phyloP scores from a whole-genome alignment of 192 early-diverging fungal genomes.

The Backusella sp. region DNA sequence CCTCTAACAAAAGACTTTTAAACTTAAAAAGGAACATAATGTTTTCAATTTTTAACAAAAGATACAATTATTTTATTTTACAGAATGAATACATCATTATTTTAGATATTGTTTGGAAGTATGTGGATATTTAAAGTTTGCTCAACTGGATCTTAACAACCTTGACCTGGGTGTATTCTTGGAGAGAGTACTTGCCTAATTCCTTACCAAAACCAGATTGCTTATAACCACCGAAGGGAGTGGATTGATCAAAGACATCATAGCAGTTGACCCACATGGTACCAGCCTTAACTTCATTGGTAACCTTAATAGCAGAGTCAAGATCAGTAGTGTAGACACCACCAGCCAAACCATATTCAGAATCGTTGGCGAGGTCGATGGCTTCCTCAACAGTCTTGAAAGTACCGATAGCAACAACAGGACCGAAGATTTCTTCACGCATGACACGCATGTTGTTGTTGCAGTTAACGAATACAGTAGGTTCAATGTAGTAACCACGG shows the following conservation, averaged over 20 bases:
- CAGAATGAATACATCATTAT: background rate
- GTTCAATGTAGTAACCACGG: slow-evolving; percentile 74
- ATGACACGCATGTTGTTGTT: slow-evolving; percentile 54
- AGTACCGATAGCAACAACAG: slow-evolving; percentile 70
- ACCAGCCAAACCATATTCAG: slow-evolving; percentile 74
- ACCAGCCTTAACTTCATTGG: slow-evolving; percentile 50
- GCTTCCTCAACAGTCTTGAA: slow-evolving; percentile 78
- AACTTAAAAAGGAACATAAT: too few species aligned
- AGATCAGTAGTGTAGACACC: slow-evolving; percentile 76
- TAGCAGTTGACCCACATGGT: slow-evolving; percentile 72
- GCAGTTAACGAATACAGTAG: slow-evolving; percentile 70
- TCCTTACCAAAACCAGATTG: slow-evolving; percentile 68
- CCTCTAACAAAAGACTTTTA: too few species aligned
- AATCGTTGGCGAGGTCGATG: slow-evolving; percentile 70
- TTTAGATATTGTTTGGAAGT: background rate
- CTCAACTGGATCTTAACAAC: slow-evolving; percentile 38
- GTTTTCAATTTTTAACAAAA: background rate
- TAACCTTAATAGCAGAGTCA: slow-evolving; percentile 52
- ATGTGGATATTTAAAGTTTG: background rate
- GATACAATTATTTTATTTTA: slow-evolving; percentile 10
- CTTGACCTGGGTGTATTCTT: slow-evolving; percentile 51
- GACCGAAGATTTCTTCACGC: slow-evolving; percentile 86
- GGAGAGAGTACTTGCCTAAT: slow-evolving; percentile 49
- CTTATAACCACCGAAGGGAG: slow-evolving; percentile 66
- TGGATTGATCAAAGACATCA: slow-evolving; percentile 37